Evolutionary conservation across 139 green algal genomes (phyloP).

Genomic region (Zygnema circumcarinatum): DNA sequence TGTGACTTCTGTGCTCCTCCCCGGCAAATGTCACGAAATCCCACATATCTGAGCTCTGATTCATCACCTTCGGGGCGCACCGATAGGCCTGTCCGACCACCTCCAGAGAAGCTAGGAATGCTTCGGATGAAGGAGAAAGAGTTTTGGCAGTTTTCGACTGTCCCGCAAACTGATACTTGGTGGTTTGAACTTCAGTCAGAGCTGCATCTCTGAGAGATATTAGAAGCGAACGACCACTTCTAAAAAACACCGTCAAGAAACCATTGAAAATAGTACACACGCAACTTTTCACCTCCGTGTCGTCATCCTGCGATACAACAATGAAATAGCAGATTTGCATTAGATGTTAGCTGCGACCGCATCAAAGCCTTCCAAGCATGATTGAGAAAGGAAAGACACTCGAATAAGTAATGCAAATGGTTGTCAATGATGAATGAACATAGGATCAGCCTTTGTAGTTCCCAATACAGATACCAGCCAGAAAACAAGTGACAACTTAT

Average conservation of each 20-base stretch:
- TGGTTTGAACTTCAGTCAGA: neutral
- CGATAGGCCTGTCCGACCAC: conserved; percentile 23
- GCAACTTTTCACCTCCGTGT: neutral
- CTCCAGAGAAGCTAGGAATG: conserved; percentile 26
- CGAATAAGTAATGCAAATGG: too few relatives aligned
- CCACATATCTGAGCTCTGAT: conserved; percentile 5
- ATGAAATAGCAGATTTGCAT: too few relatives aligned
- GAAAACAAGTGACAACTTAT: too few relatives aligned
- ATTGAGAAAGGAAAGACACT: too few relatives aligned
- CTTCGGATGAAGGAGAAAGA: neutral
- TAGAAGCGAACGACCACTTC: neutral
- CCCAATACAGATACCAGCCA: too few relatives aligned
- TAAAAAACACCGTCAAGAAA: neutral
- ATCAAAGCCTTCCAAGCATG: too few relatives aligned
- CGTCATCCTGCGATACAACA: neutral
- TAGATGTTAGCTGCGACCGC: too few relatives aligned
- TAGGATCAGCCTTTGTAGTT: too few relatives aligned
- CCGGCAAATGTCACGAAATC: conserved; percentile 44
- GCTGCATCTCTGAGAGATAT: neutral
- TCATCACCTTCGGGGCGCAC: conserved; percentile 34
- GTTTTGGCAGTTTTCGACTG: neutral
- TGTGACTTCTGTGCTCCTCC: conserved; percentile 41
- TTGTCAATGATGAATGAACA: too few relatives aligned
- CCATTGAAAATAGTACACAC: neutral
- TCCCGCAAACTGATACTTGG: neutral